These are phyloP conservation scores for Sugiyamaella castrensis DNA, from an alignment of 1,139 yeast species.

Conservation along the genomic window DNA sequence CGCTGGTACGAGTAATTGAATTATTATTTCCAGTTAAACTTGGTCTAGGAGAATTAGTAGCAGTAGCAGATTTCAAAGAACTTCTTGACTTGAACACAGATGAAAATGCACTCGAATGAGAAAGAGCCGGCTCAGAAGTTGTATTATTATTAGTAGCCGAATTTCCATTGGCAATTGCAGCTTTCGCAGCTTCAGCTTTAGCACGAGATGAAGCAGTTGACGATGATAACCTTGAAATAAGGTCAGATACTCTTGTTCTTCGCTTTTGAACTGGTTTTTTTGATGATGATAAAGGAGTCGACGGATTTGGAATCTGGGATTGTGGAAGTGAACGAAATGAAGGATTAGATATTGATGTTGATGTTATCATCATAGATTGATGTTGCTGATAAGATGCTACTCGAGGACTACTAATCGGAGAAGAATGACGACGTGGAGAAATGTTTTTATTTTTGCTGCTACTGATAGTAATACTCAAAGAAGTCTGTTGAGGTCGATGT, in stretches of 20 bases:
- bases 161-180: slow-evolving; percentile 6
- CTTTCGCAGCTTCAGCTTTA: slow-evolving; percentile 23
- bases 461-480: too few species aligned
- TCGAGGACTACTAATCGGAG: neutral
- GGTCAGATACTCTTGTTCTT: slow-evolving; percentile 29
- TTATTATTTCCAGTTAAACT: too few species aligned
- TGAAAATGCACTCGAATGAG: slow-evolving; percentile 16
- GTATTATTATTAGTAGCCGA: neutral
- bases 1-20: too few species aligned
- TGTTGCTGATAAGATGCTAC: too few species aligned
- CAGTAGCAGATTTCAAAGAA: slow-evolving; percentile 1
- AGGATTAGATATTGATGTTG: neutral
- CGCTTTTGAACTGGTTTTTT: slow-evolving; percentile 11
- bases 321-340: neutral
- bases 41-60: too few species aligned
- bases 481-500: too few species aligned
- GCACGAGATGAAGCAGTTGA: slow-evolving; percentile 34
- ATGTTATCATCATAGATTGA: neutral
- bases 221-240: slow-evolving; percentile 30
- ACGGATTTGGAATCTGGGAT: slow-evolving; percentile 5
- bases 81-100: slow-evolving; percentile 22
- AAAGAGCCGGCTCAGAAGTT: neutral
- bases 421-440: neutral
- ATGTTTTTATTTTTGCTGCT: too few species aligned
- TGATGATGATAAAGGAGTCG: slow-evolving; percentile 2